phyloP scores from a whole-genome alignment of 371 early-diverging fungal species.

The Lichtheimia ramosa region DNA sequence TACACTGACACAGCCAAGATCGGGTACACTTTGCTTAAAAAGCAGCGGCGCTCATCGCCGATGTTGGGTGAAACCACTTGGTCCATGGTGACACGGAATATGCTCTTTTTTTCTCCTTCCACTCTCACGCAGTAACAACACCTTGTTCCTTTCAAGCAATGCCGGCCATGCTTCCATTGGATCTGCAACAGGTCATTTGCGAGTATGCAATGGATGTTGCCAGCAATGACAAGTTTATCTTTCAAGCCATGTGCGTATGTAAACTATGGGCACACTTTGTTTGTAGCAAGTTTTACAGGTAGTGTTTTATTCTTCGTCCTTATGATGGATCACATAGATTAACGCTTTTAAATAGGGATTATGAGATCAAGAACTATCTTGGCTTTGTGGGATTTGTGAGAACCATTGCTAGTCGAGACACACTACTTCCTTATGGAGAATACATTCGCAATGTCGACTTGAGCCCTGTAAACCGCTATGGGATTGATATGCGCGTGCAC shows the following conservation, averaged over 20 bases:
- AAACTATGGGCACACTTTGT: conserved; percentile 21
- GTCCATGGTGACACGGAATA: no score
- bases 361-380: conserved; percentile 14
- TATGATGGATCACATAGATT: no score
- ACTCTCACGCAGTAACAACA: not conserved
- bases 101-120: not conserved
- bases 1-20: no score
- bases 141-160: not conserved
- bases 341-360: conserved; percentile 15
- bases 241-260: conserved; percentile 13
- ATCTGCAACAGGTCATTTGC: conserved; percentile 19
- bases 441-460: conserved; percentile 17
- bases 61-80: no score
- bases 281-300: conserved; percentile 15
- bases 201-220: conserved; percentile 6
- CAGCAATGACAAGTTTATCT: conserved; percentile 9
- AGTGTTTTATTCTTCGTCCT: not conserved
- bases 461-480: conserved; percentile 19
- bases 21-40: no score
- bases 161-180: conserved; percentile 2
- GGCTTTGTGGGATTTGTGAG: conserved; percentile 20
- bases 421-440: conserved; percentile 10
- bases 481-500: conserved; percentile 12
- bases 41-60: no score
- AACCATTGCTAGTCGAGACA: conserved; percentile 3